Percentiles rank a stretch among this genome's conserved stretches.
phyloP scores from a whole-genome alignment of 2,329 filamentous ascomycete species.

The Talaromyces funiculosus region DNA sequence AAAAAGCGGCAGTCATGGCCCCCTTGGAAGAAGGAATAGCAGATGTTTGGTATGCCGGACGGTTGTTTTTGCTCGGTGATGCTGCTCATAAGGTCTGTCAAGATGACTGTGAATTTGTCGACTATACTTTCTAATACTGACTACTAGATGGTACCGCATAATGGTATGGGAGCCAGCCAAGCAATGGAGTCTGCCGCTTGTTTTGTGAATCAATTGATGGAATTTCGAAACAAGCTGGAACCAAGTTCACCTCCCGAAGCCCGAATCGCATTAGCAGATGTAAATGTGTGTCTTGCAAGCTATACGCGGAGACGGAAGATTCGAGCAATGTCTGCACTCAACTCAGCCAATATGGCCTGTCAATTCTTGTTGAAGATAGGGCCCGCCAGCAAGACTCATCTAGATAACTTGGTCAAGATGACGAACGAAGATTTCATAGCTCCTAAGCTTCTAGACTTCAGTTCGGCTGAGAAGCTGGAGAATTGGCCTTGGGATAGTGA shows the following conservation, averaged over 20 bases:
- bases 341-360: neutral
- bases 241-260: neutral
- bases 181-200: slow-evolving; percentile 6
- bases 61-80: neutral
- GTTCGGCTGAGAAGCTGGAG: slow-evolving; percentile 1
- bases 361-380: neutral
- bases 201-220: neutral
- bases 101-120: neutral
- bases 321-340: neutral
- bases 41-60: neutral
- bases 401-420: neutral
- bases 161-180: slow-evolving; percentile 4
- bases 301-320: neutral
- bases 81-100: neutral
- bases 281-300: neutral
- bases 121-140: neutral
- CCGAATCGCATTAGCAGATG: neutral
- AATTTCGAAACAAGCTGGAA: neutral
- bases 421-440: neutral
- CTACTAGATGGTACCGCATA: slow-evolving; percentile 1
- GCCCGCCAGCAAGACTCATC: neutral
- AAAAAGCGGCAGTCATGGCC: slow-evolving; percentile 7
- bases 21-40: neutral
- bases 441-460: neutral
- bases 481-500: neutral